Conservation (phyloP, 2,329 filamentous ascomycete species). For the Nothophoma quercina region DNA sequence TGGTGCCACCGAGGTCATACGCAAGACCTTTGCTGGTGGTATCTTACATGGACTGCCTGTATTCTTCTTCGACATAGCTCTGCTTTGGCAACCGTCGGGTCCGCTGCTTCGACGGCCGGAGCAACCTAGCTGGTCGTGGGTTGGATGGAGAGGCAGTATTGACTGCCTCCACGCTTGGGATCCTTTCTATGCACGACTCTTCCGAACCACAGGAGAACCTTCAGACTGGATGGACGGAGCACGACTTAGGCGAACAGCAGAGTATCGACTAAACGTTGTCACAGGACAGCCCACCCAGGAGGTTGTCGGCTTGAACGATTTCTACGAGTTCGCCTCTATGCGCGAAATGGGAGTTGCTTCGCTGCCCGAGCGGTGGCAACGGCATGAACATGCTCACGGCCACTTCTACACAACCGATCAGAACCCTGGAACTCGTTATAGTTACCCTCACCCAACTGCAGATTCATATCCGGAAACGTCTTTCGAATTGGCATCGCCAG, state of each 20-base stretch:
- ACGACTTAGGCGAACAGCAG: neutral
- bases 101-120: neutral
- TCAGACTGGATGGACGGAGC: neutral
- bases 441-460: neutral
- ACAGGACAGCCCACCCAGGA: no score
- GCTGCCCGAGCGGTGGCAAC: neutral
- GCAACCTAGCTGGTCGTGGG: constrained; percentile 5
- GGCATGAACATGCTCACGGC: neutral
- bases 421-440: neutral
- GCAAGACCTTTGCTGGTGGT: neutral
- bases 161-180: neutral
- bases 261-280: neutral
- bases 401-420: neutral
- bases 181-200: neutral
- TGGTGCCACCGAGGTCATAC: neutral
- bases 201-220: neutral
- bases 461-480: neutral
- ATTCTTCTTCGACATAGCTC: neutral
- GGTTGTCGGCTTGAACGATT: neutral
- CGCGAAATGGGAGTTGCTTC: no score
- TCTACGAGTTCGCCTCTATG: neutral
- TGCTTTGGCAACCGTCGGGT: neutral
- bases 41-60: neutral
- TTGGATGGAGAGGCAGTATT: neutral
- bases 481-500: neutral